Conservation (phyloP, 2,329 filamentous ascomycete species). For the Colletotrichum siamense region DNA sequence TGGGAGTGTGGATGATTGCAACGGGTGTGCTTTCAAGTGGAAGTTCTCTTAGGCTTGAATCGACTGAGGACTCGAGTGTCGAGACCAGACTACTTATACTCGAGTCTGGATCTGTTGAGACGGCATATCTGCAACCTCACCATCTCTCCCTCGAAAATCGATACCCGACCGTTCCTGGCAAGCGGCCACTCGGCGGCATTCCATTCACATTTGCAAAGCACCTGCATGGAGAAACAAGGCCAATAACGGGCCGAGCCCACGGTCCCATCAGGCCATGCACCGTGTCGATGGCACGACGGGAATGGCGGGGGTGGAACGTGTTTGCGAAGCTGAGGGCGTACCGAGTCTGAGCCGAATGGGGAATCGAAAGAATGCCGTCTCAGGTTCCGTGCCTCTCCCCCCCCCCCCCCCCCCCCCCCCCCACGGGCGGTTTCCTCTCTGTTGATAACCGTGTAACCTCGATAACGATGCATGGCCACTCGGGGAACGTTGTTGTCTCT, state of each 20-base stretch:
- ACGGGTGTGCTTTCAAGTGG: not conserved
- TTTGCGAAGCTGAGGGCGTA: not conserved
- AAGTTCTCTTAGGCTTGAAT: not conserved
- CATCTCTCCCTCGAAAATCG: not conserved
- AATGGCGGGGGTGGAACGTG: slow-evolving; percentile 11
- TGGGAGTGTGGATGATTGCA: not conserved
- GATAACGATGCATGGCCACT: not conserved
- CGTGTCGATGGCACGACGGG: not conserved
- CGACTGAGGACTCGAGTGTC: not conserved
- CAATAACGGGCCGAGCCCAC: not conserved
- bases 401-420: slow-evolving; percentile 14
- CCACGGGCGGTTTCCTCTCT: not conserved
- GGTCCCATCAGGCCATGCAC: not conserved
- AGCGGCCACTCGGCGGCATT: slow-evolving; percentile 8
- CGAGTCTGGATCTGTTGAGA: slow-evolving; percentile 1
- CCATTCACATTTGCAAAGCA: not conserved
- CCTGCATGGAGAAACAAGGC: slow-evolving; percentile 12
- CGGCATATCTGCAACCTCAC: not conserved
- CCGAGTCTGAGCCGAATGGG: not conserved
- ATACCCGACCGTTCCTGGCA: not conserved
- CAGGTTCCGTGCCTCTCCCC: not conserved
- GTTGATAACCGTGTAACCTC: not conserved
- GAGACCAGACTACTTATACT: not conserved
- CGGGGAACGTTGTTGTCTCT: not conserved
- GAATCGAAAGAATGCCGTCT: not conserved